These are phyloP conservation scores for Mycocentrospora acerina DNA, from an alignment of 2,329 filamentous ascomycete genomes.

Conservation along the genomic window DNA sequence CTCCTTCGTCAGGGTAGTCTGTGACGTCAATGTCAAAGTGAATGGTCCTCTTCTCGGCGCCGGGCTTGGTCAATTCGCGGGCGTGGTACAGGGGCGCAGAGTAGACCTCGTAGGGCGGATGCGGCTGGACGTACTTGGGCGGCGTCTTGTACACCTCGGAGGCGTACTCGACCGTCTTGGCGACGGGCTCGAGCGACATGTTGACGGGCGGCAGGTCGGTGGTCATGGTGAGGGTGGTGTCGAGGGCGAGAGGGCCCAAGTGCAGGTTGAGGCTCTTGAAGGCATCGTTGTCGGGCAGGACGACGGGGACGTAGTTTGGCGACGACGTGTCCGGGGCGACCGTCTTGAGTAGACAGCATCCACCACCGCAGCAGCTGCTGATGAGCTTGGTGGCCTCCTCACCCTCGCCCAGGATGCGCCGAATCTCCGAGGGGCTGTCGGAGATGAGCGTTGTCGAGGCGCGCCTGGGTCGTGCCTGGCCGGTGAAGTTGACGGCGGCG, in stretches of 20 bases:
- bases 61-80: slow-evolving; percentile 81
- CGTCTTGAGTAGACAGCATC: slow-evolving; percentile 63
- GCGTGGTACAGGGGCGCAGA: slow-evolving; percentile 83
- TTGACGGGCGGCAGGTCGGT: slow-evolving; percentile 73
- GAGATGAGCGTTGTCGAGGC: slow-evolving; percentile 69
- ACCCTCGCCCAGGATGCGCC: slow-evolving; percentile 58
- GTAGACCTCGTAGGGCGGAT: slow-evolving; percentile 89
- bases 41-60: slow-evolving; percentile 94
- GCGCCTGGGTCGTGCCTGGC: slow-evolving; percentile 52
- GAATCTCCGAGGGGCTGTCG: slow-evolving; percentile 60
- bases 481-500: slow-evolving; percentile 37
- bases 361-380: slow-evolving; percentile 65
- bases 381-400: slow-evolving; percentile 60
- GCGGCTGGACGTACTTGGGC: slow-evolving; percentile 87
- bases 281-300: slow-evolving; percentile 76
- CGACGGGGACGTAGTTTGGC: slow-evolving; percentile 50
- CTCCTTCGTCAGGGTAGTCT: slow-evolving; percentile 81
- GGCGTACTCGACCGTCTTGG: slow-evolving; percentile 45
- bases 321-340: slow-evolving; percentile 51
- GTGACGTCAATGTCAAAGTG: slow-evolving; percentile 98
- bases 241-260: slow-evolving; percentile 70
- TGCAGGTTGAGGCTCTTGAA: slow-evolving; percentile 78
- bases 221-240: slow-evolving; percentile 70
- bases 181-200: slow-evolving; percentile 66
- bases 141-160: slow-evolving; percentile 62